A percentile compares a stretch with the other conserved stretches of the same genome.
Evolutionary conservation across 768 basidiomycete genomes (phyloP).

Genomic region (Hydnomerulius pinastri): DNA sequence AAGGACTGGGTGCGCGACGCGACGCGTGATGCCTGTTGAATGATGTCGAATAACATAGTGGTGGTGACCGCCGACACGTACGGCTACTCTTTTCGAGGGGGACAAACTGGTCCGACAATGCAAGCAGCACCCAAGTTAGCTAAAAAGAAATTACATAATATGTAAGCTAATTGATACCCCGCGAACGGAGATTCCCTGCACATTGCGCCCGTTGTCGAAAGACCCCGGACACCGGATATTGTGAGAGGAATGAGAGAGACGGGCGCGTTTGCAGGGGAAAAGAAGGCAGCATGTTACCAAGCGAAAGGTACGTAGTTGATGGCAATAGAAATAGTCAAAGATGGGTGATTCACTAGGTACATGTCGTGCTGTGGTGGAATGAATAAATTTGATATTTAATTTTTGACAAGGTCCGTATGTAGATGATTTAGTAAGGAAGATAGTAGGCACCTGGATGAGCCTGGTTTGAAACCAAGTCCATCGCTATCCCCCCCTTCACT

Average conservation of each 20-base stretch:
- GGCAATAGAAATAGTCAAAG: too few relatives aligned
- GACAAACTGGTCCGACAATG: neutral
- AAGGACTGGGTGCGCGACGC: constrained; percentile 5
- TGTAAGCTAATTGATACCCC: neutral
- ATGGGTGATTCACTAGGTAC: too few relatives aligned
- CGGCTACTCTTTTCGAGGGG: too few relatives aligned
- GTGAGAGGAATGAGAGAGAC: neutral
- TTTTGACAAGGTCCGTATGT: neutral
- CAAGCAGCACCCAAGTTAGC: neutral
- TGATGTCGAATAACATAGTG: constrained; percentile 14
- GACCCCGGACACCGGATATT: constrained; percentile 7
- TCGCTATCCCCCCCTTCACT: constrained; percentile 14
- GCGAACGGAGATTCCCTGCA: constrained; percentile 9
- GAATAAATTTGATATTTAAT: neutral
- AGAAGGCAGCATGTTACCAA: neutral
- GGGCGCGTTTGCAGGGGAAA: constrained; percentile 8
- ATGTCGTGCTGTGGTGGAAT: neutral
- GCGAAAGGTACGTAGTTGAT: neutral
- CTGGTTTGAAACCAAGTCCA: constrained; percentile 11
- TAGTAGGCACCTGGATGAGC: neutral
- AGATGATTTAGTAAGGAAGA: constrained; percentile 4
- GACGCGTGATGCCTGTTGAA: constrained; percentile 15
- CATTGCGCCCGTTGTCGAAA: neutral
- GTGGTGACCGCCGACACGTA: too few relatives aligned
- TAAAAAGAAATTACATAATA: neutral